Evolutionary conservation across 2,329 filamentous ascomycete genomes (phyloP), one percentile per base, ranked within the genome.

Genomic region (Arachnopeziza araneosa): DNA sequence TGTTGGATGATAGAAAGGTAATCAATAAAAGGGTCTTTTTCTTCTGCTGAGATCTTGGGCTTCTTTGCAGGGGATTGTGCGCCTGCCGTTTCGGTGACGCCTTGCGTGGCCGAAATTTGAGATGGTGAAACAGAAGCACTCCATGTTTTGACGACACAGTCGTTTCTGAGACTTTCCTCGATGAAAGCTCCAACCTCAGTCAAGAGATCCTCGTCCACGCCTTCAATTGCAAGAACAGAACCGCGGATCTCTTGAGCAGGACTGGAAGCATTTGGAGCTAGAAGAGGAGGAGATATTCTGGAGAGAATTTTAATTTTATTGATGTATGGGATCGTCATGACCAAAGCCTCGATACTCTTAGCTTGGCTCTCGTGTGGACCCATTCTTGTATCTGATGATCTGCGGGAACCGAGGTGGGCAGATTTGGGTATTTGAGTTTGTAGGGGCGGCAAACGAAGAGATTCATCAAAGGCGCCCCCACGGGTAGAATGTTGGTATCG

Each of bases 181-280:
- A 96, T 83, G 21, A 83, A 81, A 2, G 80, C 76, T 2, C 90
- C 86, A 3, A 90, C 83, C 10, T 82, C 79, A 1, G 77, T 73
- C 10, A 83, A 70, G 23, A 83, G 66, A n/a, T 69, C 68, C 7
- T 72, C 64, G 60, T 87, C 83, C 21, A 88, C 80, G 0, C 93
- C 93, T 73, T 98, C 93, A 26, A 98, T 78, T 0, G 90, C 88
- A 63, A 98, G 87, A 48, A 97, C 83, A 0, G 89, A 84, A 0
- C 93, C 93, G n/a, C 92, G 83, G 7, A 78, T 77, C 66, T 78
- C 75, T 61, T 74, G 71, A 24, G 68, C 56, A 56, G 74, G 59
- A 68, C 72, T 66, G 44, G 68, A 57, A 51, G 74, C 72, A 5
- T 72, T 69, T 1, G 75, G 69, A 19, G 76, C 67, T 6, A 76